Base-by-base conservation (phyloP, 768 basidiomycete species). In the Xerocomellus chrysenteron region DNA sequence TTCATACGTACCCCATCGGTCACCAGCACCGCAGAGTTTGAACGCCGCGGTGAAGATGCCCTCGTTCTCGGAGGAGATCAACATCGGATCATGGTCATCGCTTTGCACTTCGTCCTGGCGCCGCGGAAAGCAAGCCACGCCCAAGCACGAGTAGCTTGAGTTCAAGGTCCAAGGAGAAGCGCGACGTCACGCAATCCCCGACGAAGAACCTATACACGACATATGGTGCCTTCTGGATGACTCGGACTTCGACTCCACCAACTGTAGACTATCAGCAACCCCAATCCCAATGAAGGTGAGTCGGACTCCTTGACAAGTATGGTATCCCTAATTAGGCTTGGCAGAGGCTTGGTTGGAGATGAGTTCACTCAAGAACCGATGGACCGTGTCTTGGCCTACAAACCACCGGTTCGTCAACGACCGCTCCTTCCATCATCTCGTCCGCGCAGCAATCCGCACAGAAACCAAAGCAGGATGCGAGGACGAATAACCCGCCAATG, bases 1-100 rank as follows among this genome's bases (percentile, higher is more conserved):
- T 44, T 80, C 82, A 14, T 80, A 81, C 63, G 72, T 84, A 33
- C 75, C 84, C 16, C 75, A 80, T 68, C 78, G 78, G 51, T 73
- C 84, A 17, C 81, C 81, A 44, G 78, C 76, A 51, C 85, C 86
- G 1, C 88, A 90, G 72, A 89, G 87, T 59, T 75, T 92, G 45
- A 82, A 80, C 61, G 88, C 87, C 53, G 88, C 87, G 16, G 73
- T 87, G 35, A 86, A 91, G 70, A 80, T 85, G 72, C 72, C 90
- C 11, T 72, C 71, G 13, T 57, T 68, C 41, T 65, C 73, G 12
- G 71, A 72, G 45, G 50, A 67, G 62, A 50, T 62, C 71, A 19
- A 42, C 61, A 1, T 73, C 73, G 21, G 71, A 73, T 40, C 61
- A 61, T 44, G 67, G 69, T 14, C 66, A 61, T 47, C 56, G 57